Conservation (phyloP, 2,329 filamentous ascomycete genomes). For the Balansia obtecta region DNA sequence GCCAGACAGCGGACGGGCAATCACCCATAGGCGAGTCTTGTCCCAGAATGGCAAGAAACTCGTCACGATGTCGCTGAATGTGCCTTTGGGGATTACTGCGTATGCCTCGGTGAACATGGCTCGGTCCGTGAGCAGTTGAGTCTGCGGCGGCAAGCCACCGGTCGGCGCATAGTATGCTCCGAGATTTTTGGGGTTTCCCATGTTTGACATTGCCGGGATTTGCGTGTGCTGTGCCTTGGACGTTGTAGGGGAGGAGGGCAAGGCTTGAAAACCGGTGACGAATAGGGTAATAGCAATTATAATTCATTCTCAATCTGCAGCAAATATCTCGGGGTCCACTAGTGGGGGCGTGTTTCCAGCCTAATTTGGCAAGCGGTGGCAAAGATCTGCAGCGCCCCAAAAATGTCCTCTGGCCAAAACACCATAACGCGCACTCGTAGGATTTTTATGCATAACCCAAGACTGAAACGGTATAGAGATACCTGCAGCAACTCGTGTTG, state of each 20-base stretch:
- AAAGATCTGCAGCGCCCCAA: background rate
- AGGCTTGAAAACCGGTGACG: no score
- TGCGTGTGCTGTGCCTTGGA: no score
- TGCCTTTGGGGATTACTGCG: conserved; percentile 6
- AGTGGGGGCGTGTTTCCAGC: no score
- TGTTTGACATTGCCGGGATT: background rate
- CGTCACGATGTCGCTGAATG: conserved; percentile 6
- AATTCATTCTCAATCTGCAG: background rate
- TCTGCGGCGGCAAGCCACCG: conserved; percentile 6
- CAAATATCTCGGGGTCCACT: background rate
- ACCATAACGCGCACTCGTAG: no score
- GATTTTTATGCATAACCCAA: no score
- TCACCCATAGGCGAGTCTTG: conserved; percentile 4
- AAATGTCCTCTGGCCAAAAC: background rate
- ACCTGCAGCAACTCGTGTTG: no score
- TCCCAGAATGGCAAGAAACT: conserved; percentile 6
- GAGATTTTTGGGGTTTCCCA: background rate
- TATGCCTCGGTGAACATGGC: conserved; percentile 7
- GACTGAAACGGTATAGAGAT: no score
- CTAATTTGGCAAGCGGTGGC: no score
- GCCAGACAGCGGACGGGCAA: conserved; percentile 5
- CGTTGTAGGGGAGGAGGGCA: no score
- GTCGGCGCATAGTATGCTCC: conserved; percentile 4
- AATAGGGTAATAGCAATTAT: no score
- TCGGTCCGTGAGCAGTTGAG: conserved; percentile 5